Conservation (phyloP, 495 filamentous ascomycete genomes). For the Trichoderma asperelloides region DNA sequence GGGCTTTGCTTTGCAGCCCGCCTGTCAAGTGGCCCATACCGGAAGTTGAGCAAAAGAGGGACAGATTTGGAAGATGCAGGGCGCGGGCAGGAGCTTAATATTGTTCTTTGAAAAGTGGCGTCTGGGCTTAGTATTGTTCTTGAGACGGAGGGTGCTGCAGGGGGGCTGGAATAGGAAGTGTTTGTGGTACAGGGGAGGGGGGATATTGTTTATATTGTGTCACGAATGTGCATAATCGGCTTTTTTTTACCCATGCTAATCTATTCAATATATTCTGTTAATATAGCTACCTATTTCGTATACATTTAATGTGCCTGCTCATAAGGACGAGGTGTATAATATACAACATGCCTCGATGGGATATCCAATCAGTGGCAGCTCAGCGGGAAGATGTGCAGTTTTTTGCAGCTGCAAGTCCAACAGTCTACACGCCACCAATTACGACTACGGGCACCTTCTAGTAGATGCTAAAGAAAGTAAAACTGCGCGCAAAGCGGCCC, state of each 20-base stretch:
- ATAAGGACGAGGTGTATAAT: too few relatives aligned
- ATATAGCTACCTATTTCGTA: too few relatives aligned
- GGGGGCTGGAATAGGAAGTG: not conserved
- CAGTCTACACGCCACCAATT: too few relatives aligned
- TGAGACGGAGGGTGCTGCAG: not conserved
- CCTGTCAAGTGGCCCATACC: too few relatives aligned
- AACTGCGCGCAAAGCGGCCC: not conserved
- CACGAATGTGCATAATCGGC: not conserved
- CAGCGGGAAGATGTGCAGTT: too few relatives aligned
- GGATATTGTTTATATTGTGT: not conserved
- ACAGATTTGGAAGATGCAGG: not conserved
- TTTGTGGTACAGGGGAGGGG: not conserved
- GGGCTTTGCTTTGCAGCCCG: too few relatives aligned
- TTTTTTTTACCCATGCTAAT: too few relatives aligned
- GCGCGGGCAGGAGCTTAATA: conserved; percentile 1
- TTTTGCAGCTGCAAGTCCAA: too few relatives aligned
- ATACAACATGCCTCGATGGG: too few relatives aligned
- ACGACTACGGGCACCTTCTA: not conserved
- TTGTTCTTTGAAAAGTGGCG: not conserved
- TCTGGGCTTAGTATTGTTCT: conserved; percentile 9
- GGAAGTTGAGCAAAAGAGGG: not conserved
- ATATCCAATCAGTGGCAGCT: too few relatives aligned
- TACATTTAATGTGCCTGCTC: too few relatives aligned
- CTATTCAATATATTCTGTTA: too few relatives aligned
- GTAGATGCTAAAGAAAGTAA: not conserved